A percentile compares a stretch with the other conserved stretches of the same genome.
phyloP scores from a whole-genome alignment of 192 early-diverging fungal species.

The Spizellomyces punctatus region DNA sequence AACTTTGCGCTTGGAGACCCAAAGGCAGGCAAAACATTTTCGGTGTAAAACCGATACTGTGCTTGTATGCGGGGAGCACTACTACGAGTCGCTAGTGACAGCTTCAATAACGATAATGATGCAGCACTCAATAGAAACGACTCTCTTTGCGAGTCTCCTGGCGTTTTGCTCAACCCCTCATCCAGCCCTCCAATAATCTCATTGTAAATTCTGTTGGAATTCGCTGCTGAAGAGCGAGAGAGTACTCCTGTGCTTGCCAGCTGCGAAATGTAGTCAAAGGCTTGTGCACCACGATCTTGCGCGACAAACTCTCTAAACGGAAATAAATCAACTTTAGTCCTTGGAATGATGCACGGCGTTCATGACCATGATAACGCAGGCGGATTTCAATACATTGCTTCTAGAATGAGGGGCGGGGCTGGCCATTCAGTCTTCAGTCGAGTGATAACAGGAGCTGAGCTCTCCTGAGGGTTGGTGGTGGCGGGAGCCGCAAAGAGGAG shows the following conservation, averaged over 20 bases:
- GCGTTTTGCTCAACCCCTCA: too few relatives aligned
- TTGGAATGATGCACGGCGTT: too few relatives aligned
- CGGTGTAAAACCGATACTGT: constrained; percentile 72
- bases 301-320: constrained; percentile 63
- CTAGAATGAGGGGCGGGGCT: constrained; percentile 71
- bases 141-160: background rate
- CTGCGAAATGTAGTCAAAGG: constrained; percentile 64
- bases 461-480: too few relatives aligned
- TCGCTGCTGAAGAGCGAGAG: too few relatives aligned
- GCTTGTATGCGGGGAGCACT: constrained; percentile 81
- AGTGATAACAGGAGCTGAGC: too few relatives aligned
- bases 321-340: background rate
- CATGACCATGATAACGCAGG: background rate
- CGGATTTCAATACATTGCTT: constrained; percentile 67
- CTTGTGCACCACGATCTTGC: constrained; percentile 63
- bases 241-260: constrained; percentile 25
- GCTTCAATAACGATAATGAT: constrained; percentile 58
- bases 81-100: constrained; percentile 69
- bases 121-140: background rate
- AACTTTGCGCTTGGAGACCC: too few relatives aligned
- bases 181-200: too few relatives aligned
- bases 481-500: too few relatives aligned
- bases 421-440: constrained; percentile 50
- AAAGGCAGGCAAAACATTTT: too few relatives aligned
- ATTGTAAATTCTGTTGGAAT: too few relatives aligned